A percentile compares a stretch with the other conserved stretches of the same genome.
Conservation (phyloP, 805 yeast species). For the Candida sonorensis region DNA sequence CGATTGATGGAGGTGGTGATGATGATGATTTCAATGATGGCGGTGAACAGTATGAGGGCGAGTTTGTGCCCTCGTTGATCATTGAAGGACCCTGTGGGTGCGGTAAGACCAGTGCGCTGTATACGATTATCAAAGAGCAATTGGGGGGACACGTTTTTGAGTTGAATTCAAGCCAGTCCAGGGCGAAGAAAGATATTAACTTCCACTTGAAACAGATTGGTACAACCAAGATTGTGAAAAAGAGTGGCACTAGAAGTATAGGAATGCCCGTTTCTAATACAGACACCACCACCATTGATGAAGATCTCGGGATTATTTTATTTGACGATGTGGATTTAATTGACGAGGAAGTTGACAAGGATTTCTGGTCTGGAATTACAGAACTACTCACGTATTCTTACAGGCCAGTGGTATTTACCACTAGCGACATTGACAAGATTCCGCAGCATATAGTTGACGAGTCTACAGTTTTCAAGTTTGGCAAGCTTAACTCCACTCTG, state of each 20-base stretch:
- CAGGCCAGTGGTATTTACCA: constrained; percentile 29
- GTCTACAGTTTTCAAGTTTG: constrained; percentile 21
- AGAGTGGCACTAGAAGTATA: constrained; percentile 26
- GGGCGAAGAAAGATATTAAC: constrained; percentile 67
- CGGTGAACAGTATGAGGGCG: no score
- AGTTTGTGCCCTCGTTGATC: constrained; percentile 56
- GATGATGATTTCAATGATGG: no score
- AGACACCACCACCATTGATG: background rate
- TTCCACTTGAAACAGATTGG: constrained; percentile 68
- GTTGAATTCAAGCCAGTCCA: constrained; percentile 62
- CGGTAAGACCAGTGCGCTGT: constrained; percentile 72
- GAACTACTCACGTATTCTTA: constrained; percentile 41
- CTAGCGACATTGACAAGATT: constrained; percentile 19
- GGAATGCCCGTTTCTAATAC: no score
- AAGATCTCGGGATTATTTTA: constrained; percentile 50
- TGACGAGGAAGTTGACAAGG: constrained; percentile 66
- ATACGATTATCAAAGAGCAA: constrained; percentile 53
- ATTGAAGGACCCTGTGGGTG: constrained; percentile 65
- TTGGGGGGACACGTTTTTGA: constrained; percentile 73
- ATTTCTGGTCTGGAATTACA: constrained; percentile 71
- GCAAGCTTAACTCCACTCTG: constrained; percentile 2
- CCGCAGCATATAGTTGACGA: constrained; percentile 25
- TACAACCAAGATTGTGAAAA: constrained; percentile 75
- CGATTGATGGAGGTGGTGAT: constrained; percentile 18
- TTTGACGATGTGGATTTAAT: constrained; percentile 83